A percentile compares a stretch with the other conserved stretches of the same genome.
Conservation (phyloP, 306 rosid species). For the Corylus americana region DNA sequence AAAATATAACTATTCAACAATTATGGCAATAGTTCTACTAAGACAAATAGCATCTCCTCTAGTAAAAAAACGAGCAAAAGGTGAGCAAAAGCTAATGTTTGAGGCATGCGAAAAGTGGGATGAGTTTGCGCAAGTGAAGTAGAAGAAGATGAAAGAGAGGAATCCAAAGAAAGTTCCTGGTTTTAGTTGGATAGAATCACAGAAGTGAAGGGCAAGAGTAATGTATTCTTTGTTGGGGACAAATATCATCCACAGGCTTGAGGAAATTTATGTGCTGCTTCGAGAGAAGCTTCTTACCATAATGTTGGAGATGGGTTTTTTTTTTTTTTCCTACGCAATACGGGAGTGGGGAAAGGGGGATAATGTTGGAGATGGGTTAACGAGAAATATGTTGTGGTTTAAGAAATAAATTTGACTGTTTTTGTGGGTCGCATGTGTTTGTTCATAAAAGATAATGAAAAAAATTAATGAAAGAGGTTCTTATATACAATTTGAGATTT, state of each 20-base stretch:
- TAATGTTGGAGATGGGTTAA: conserved; percentile 39
- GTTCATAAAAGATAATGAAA: background rate
- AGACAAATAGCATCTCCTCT: too few species aligned
- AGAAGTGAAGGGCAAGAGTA: conserved; percentile 36
- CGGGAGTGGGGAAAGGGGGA: background rate
- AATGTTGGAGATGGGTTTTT: conserved; percentile 36
- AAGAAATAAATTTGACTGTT: too few species aligned
- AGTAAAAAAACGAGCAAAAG: too few species aligned
- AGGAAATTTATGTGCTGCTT: conserved; percentile 36
- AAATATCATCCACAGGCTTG: conserved; percentile 45
- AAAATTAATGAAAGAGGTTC: background rate
- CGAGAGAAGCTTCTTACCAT: conserved; percentile 46
- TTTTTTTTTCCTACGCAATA: too few species aligned
- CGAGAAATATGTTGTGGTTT: conserved; percentile 1
- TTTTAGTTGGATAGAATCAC: conserved; percentile 37
- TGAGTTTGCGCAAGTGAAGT: too few species aligned
- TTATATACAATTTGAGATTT: background rate
- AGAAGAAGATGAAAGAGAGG: too few species aligned
- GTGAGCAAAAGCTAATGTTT: too few species aligned
- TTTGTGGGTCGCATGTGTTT: background rate
- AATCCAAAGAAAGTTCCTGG: conserved; percentile 48
- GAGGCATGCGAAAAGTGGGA: too few species aligned
- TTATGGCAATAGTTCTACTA: too few species aligned
- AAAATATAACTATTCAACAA: background rate
- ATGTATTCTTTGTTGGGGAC: conserved; percentile 43